Base-by-base conservation (phyloP, 208 protist species). In the Acanthamoeba polyphaga region DNA sequence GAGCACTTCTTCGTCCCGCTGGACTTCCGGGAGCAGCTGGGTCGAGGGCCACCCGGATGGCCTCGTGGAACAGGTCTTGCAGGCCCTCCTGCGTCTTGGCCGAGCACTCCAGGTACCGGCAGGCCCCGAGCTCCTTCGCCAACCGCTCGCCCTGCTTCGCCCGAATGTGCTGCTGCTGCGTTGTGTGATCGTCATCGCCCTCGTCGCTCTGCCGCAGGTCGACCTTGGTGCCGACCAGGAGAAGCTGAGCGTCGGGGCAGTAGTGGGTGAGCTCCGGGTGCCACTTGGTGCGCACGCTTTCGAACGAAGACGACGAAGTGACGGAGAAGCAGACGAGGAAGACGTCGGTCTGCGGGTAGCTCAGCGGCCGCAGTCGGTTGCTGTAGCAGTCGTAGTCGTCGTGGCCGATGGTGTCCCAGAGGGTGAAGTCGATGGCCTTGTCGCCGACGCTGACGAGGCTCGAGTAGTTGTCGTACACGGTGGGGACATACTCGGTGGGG, bases 321-420 rank as follows among this genome's bases (percentile, higher is more conserved):
- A 76, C n/a, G 68, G 27, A 46, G 68, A 76, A 76, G 68, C 68
- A 76, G 68, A 76, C 46, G n/a, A 76, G 68, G 68, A 76, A 76
- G 10, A 76, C 68, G 68, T 76, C 68, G 68, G 68, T 34, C 15
- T 34, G 27, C 3, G 17, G 29, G 68, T 76, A 76, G 34, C 15
- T 15, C 29, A 76, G 68, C n/a, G 68, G 68, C 27, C 68, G 27
- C 24, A 76, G 68, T 12, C 68, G 68, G 10, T 76, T 10, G 46
- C 12, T 51, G 46, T 51, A 17, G 27, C 15, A 76, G 68, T 76
- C 68, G 24, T 32, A 76, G 68, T 76, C 68, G 17, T 76, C 68
- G 4, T 76, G 68, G n/a, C 29, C 68, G 68, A 8, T 1, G 29
- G n/a, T 76, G 68, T 76, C 68, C 68, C 68, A 76, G 0, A 76